Conservation (phyloP, 2,329 filamentous ascomycete species). For the Trichoderma koningiopsis region DNA sequence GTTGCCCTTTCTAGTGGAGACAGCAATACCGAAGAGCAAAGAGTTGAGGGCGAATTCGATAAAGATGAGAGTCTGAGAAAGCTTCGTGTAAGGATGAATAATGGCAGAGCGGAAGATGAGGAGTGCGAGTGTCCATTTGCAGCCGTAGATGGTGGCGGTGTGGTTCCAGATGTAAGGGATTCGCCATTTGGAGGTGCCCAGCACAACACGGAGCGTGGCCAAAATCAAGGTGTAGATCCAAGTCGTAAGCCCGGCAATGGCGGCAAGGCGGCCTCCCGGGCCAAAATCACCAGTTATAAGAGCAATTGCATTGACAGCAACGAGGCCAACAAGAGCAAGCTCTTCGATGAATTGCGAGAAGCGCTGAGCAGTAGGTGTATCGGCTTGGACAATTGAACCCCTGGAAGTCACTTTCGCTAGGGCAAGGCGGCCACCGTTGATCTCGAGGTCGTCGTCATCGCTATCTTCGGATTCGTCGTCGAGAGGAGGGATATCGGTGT, state of each 20-base stretch:
- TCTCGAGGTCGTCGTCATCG: slow-evolving; percentile 64
- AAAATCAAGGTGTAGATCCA: slow-evolving; percentile 84
- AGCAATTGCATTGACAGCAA: slow-evolving; percentile 68
- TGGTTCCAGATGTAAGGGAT: slow-evolving; percentile 87
- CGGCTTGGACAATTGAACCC: slow-evolving; percentile 68
- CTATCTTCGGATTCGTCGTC: slow-evolving; percentile 45
- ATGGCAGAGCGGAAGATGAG: slow-evolving; percentile 83
- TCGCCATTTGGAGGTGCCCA: slow-evolving; percentile 64
- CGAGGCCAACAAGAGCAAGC: slow-evolving; percentile 69
- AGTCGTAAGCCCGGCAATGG: slow-evolving; percentile 66
- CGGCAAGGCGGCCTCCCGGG: slow-evolving; percentile 58
- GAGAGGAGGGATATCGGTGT: slow-evolving; percentile 54
- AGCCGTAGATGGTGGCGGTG: slow-evolving; percentile 79
- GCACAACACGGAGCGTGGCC: slow-evolving; percentile 70
- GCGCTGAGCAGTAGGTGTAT: slow-evolving; percentile 74
- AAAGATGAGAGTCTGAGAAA: slow-evolving; percentile 66
- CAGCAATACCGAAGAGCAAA: slow-evolving; percentile 72
- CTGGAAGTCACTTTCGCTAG: slow-evolving; percentile 63
- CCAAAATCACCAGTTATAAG: slow-evolving; percentile 64
- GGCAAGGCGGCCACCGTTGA: slow-evolving; percentile 58
- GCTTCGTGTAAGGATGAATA: slow-evolving; percentile 69
- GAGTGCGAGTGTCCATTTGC: slow-evolving; percentile 77
- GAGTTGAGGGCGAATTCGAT: slow-evolving; percentile 74
- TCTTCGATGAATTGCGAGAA: slow-evolving; percentile 73
- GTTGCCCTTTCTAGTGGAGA: slow-evolving; percentile 88